phyloP scores from a whole-genome alignment of 2,329 filamentous ascomycete genomes.

The Colletotrichum sp. region DNA sequence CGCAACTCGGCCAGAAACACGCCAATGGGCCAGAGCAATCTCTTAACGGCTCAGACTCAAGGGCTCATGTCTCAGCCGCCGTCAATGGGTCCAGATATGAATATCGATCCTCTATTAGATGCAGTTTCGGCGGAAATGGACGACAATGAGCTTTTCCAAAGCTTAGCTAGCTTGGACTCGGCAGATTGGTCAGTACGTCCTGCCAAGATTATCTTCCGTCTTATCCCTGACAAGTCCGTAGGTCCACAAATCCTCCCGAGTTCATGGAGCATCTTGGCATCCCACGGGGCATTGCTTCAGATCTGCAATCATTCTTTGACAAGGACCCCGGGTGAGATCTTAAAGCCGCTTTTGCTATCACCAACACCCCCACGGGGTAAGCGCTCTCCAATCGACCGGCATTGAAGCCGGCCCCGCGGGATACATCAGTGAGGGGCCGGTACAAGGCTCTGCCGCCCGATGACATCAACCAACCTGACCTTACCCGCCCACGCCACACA shows the following conservation, averaged over 20 bases:
- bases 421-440: neutral
- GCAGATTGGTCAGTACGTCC: neutral
- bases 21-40: neutral
- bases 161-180: neutral
- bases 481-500: neutral
- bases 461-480: neutral
- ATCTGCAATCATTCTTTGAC: neutral
- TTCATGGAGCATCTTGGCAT: constrained; percentile 8
- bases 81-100: neutral
- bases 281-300: neutral
- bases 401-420: neutral
- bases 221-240: neutral
- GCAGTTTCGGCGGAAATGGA: neutral
- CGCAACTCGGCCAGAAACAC: neutral
- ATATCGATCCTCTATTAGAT: neutral
- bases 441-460: neutral
- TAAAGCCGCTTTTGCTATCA: neutral
- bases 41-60: neutral
- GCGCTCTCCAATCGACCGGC: neutral
- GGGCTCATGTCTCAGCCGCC: neutral
- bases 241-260: constrained; percentile 7
- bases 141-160: neutral
- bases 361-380: neutral
- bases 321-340: neutral
- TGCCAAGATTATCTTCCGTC: neutral